These are phyloP conservation scores for Quercus gilva DNA, from an alignment of 306 rosid species.

Conservation along the genomic window DNA sequence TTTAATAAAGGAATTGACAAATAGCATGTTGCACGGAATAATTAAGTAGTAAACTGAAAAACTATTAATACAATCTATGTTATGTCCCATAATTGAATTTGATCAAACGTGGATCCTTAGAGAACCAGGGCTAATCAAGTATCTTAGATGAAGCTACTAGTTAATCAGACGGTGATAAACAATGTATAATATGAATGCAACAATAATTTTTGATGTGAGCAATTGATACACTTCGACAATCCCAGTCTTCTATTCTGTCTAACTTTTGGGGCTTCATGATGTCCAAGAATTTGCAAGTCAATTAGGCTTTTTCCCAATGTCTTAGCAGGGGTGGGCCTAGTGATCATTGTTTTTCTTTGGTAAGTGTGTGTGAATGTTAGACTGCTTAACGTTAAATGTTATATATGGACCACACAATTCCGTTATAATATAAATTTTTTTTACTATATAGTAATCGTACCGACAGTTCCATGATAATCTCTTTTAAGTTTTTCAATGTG, in stretches of 20 bases:
- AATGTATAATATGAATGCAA: neutral
- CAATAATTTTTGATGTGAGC: neutral
- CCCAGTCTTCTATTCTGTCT: neutral
- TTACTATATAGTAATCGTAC: constrained; percentile 11
- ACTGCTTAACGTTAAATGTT: neutral
- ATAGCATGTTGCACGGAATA: no score
- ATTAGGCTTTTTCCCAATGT: constrained; percentile 15
- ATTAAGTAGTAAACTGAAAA: no score
- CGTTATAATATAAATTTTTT: constrained; percentile 2
- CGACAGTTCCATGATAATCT: constrained; percentile 23
- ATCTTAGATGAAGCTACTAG: neutral
- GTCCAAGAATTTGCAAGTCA: neutral
- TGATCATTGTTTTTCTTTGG: neutral
- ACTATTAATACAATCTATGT: no score
- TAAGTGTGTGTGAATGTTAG: neutral
- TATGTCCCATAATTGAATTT: no score
- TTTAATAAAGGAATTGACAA: no score
- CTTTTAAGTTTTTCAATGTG: neutral
- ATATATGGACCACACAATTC: constrained; percentile 12
- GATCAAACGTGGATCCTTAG: no score
- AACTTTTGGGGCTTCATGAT: neutral
- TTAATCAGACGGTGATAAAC: neutral
- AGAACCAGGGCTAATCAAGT: no score
- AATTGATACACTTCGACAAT: neutral
- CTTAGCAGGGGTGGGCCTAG: neutral